Evolutionary conservation across 352 stramenopile genomes (phyloP), one percentile per base, ranked within the genome.

Genomic region (Phytophthora tubulina): DNA sequence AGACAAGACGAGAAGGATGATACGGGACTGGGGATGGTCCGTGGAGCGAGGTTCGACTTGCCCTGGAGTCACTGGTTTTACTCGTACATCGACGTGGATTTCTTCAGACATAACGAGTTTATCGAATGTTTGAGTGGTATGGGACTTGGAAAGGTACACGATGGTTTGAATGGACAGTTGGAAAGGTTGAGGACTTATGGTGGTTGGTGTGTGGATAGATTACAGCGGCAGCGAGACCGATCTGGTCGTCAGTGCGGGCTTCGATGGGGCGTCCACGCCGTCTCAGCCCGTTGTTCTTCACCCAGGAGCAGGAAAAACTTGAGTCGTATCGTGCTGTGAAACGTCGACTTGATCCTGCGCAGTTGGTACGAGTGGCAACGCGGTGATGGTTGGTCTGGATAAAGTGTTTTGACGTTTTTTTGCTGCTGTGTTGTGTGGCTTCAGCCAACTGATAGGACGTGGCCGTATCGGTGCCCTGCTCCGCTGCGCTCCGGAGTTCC

Each of bases 81-180:
- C 49, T 87, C 81, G 52, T 88, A 76, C 53, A 56, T 84, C 31
- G 85, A 94, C 71, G 64, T 72, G 10, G 84, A 89, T 21, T 96
- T 91, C 63, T 93, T 94, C 65, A 32, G 17, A n/a, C 79, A 93
- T 51, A 92, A 92, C 32, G 86, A 94, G 73, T 94, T 96, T 50
- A 54, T 91, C 10, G 79, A 92, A 27, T 94, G 86, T 69, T 73
- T 96, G 4, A 62, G 78, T 30, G 75, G 71, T 39, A 92, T 94
- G 80, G 80, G 81, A 5, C 83, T 93, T 2, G 83, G 65, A 10
- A 88, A 93, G 52, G 81, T 93, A 63, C 21, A 49, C n/a, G 4
- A 49, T 1, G 44, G 11, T 10, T 45, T 17, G 9, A 11, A 17
- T 36, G 48, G 6, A 9, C 27, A 32, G 39, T 41, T 14, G 46